Conservation (phyloP, 139 green algal genomes). For the Dunaliella sp. region DNA sequence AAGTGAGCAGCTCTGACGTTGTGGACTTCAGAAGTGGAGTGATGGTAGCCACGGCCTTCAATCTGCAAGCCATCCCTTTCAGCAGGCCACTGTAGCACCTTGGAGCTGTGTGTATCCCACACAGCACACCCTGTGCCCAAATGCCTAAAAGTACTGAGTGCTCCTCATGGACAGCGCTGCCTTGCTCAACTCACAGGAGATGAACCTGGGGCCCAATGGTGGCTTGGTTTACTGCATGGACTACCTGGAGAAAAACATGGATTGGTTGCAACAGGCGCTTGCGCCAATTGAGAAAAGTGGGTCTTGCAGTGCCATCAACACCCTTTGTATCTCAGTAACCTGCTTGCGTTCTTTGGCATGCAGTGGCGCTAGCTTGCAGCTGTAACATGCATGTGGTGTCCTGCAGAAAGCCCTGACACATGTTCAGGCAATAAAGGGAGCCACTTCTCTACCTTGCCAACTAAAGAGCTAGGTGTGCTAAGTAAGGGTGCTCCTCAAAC, state of each 20-base stretch:
- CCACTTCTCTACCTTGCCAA: too few species aligned
- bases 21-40: too few species aligned
- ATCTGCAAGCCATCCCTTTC: too few species aligned
- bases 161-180: slow-evolving; percentile 46
- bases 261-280: slow-evolving; percentile 83
- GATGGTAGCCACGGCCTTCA: too few species aligned
- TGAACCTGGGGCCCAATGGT: slow-evolving; percentile 75
- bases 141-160: too few species aligned
- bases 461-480: too few species aligned
- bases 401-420: too few species aligned
- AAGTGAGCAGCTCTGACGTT: too few species aligned
- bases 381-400: background rate
- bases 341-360: background rate
- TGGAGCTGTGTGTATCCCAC: too few species aligned
- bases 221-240: slow-evolving; percentile 81
- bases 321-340: background rate
- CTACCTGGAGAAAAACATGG: slow-evolving; percentile 75
- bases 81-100: too few species aligned
- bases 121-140: background rate
- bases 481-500: too few species aligned
- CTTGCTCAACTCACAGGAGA: slow-evolving; percentile 51
- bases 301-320: background rate
- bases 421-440: too few species aligned
- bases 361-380: background rate
- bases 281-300: slow-evolving; percentile 58